Percentiles rank a stretch among this genome's conserved stretches.
phyloP scores from a whole-genome alignment of 768 basidiomycete species.

The Suillus fuscotomentosus region DNA sequence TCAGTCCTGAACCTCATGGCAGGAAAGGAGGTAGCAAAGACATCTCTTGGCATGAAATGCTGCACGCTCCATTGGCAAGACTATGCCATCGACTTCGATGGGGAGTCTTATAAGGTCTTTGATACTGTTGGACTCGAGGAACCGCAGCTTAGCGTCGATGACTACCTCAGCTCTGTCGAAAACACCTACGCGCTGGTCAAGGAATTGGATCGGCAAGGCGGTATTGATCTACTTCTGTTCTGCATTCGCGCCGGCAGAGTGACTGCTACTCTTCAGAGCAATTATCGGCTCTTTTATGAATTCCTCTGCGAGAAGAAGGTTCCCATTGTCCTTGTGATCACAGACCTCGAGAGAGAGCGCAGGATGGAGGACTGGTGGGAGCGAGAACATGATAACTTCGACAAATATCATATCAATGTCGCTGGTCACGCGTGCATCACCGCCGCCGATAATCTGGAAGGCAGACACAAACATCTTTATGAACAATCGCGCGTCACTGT shows the following conservation, averaged over 20 bases:
- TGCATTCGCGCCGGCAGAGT: conserved; percentile 39
- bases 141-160: conserved; percentile 16
- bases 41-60: conserved; percentile 24
- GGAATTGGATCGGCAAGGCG: conserved; percentile 27
- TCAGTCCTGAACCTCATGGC: conserved; percentile 38
- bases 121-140: conserved; percentile 35
- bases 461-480: too few species aligned
- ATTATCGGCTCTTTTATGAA: conserved; percentile 31
- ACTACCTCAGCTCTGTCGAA: conserved; percentile 27
- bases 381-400: background rate
- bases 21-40: conserved; percentile 21
- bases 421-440: conserved; percentile 34
- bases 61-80: conserved; percentile 32
- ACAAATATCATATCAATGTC: conserved; percentile 20
- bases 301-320: conserved; percentile 8
- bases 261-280: conserved; percentile 24
- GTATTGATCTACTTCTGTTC: conserved; percentile 40
- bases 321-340: conserved; percentile 23
- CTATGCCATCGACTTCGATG: conserved; percentile 27
- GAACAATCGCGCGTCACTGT: background rate
- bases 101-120: conserved; percentile 24
- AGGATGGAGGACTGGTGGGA: conserved; percentile 33
- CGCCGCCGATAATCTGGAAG: too few species aligned
- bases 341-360: conserved; percentile 36
- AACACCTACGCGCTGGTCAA: conserved; percentile 35